Evolutionary conservation across 805 yeast species (phyloP), one percentile per base, ranked within the genome.

Genomic region (Trichomonascus vanleenenianus): DNA sequence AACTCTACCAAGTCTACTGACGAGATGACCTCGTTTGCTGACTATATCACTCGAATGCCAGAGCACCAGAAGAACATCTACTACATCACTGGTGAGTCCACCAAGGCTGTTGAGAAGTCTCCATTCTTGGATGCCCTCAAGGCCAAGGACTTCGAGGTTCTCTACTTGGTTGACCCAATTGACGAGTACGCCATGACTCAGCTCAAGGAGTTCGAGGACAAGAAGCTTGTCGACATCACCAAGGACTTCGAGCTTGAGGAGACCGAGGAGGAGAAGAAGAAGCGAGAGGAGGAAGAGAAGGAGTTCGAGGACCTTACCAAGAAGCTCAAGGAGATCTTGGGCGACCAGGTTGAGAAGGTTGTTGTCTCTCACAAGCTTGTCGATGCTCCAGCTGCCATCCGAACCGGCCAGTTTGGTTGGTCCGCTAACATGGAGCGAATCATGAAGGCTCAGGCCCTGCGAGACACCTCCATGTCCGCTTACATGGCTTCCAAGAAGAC

Each of bases 351-450:
- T 63, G 99, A 93, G 79, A 93, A 93, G 79, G 98, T 94, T 72
- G 88, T 89, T 67, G 96, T 93, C 56, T 88, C 97, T 56, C 94
- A 91, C 76, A 88, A 87, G 75, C 81, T 93, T 66, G 87, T 89
- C 62, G 97, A 89, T 66, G 89, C 97, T 49, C 99, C 99, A 71
- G 98, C 98, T 70, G 98, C 98, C 61, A 93, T 93, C 70, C 88
- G 98, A 81, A 93, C 98, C 59, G 97, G 97, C 60, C 97, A 93
- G 78, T 93, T 93, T 71, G 98, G 99, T 71, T 93, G 99, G 99
- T 93, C 98, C 59, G 99, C 99, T 65, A 93, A 93, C 80, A 93
- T 93, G 98, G 99, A 93, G 79, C 91, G 98, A 84, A 93, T 93
- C 80, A 93, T 93, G 99, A 93, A 93, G 80, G 98, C 98, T 53